Conservation (phyloP, 2,329 filamentous ascomycete species). For the Ceratocystis huliohia region DNA sequence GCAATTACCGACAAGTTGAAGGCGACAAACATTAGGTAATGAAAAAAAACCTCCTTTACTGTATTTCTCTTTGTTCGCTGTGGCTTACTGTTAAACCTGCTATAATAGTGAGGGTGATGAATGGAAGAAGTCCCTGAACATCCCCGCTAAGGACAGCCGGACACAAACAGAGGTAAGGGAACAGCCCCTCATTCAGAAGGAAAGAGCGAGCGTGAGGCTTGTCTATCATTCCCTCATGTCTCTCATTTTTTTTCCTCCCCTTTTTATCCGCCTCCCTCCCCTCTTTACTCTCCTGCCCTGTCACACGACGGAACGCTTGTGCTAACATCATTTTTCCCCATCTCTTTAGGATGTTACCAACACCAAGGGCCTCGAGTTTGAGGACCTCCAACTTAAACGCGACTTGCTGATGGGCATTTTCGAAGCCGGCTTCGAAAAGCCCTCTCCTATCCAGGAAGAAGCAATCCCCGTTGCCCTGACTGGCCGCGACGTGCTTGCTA, state of each 20-base stretch:
- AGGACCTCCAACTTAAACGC: constrained; percentile 90
- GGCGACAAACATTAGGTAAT: constrained; percentile 33
- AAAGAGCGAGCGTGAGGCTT: not conserved
- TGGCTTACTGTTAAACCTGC: constrained; percentile 24
- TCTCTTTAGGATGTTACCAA: constrained; percentile 75
- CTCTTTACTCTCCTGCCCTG: not conserved
- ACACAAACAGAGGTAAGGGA: constrained; percentile 62
- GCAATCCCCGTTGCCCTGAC: constrained; percentile 93
- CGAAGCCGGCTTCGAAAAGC: constrained; percentile 96
- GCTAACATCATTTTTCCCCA: not conserved
- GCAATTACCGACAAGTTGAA: constrained; percentile 36
- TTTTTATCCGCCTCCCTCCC: too few relatives aligned
- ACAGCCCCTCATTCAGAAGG: not conserved
- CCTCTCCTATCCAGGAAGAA: constrained; percentile 98
- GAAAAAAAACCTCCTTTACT: not conserved
- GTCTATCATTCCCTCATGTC: constrained; percentile 19
- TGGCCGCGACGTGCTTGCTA: constrained; percentile 84
- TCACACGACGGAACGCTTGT: not conserved
- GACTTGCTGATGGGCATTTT: constrained; percentile 98
- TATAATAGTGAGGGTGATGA: constrained; percentile 39
- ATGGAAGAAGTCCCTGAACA: constrained; percentile 62
- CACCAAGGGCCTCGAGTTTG: constrained; percentile 94
- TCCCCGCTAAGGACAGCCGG: constrained; percentile 61
- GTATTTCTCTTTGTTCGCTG: not conserved
- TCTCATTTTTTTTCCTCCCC: constrained; percentile 17